Evolutionary conservation across 345 rosid genomes (phyloP).

Genomic region (Geranium brycei): DNA sequence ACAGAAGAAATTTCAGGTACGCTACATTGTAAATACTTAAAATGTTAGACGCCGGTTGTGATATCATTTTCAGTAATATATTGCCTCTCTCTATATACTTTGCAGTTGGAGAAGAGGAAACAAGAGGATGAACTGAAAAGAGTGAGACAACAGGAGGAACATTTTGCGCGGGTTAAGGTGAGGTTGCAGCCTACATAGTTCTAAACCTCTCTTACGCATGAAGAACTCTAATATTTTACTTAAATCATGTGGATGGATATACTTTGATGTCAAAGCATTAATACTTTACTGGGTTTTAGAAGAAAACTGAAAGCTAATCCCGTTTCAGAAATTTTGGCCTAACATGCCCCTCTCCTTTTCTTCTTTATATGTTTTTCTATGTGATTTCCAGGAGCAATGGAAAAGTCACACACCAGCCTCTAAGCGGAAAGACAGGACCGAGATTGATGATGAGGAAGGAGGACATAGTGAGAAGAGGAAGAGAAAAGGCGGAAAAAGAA

Average conservation of each 20-base stretch:
- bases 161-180: conserved; percentile 79
- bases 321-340: not conserved
- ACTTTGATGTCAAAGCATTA: too few relatives aligned
- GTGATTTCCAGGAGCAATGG: conserved; percentile 75
- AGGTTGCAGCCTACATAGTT: conserved; percentile 1
- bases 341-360: not conserved
- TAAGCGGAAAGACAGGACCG: conserved; percentile 71
- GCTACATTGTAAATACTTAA: conserved; percentile 1
- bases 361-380: conserved; percentile 5
- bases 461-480: conserved; percentile 76
- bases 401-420: conserved; percentile 58
- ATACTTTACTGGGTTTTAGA: too few relatives aligned
- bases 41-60: not conserved
- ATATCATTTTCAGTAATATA: not conserved
- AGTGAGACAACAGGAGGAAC: conserved; percentile 83
- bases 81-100: not conserved
- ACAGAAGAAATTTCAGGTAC: conserved; percentile 82
- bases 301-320: not conserved
- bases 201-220: too few relatives aligned
- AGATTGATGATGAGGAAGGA: conserved; percentile 66
- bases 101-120: conserved; percentile 84
- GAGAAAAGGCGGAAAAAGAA: conserved; percentile 81
- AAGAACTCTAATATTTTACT: too few relatives aligned
- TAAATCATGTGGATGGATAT: too few relatives aligned
- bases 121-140: conserved; percentile 81